Evolutionary conservation across 208 protist species (phyloP).

Genomic region (Trypanosomatidae sp.): DNA sequence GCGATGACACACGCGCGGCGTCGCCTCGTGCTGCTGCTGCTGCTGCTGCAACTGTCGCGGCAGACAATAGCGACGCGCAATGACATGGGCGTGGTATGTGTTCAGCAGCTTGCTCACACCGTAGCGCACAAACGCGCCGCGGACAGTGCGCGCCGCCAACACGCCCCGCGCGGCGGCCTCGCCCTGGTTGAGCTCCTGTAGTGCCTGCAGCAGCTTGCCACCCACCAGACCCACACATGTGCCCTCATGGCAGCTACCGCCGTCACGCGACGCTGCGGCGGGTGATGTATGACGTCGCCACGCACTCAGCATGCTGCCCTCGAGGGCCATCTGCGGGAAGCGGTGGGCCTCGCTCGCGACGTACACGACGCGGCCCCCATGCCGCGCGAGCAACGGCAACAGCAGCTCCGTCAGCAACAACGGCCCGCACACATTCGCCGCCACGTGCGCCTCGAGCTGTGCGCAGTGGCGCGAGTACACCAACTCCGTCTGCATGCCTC

Average conservation of each 20-base stretch:
- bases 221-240: constrained; percentile 10
- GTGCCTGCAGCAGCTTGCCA: constrained; percentile 30
- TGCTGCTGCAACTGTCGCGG: constrained; percentile 1
- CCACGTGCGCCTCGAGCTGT: constrained; percentile 56
- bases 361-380: constrained; percentile 70
- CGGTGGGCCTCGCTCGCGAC: constrained; percentile 69
- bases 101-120: constrained; percentile 81
- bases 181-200: constrained; percentile 54
- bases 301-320: constrained; percentile 4
- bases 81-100: constrained; percentile 64
- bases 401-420: constrained; percentile 78
- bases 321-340: constrained; percentile 34
- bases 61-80: constrained; percentile 43
- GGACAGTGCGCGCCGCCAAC: neutral
- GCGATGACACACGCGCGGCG: neutral
- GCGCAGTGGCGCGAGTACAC: constrained; percentile 31
- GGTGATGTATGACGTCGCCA: neutral
- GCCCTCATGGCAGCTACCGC: constrained; percentile 1
- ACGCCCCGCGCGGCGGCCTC: constrained; percentile 22
- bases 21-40: neutral
- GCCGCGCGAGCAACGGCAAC: constrained; percentile 44
- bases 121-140: constrained; percentile 52
- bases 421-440: constrained; percentile 78
- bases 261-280: neutral
- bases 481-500: constrained; percentile 46